Percentiles rank a stretch among this genome's conserved stretches.
Evolutionary conservation across 2,329 filamentous ascomycete species (phyloP).

Genomic region (Ramichloridium luteum): DNA sequence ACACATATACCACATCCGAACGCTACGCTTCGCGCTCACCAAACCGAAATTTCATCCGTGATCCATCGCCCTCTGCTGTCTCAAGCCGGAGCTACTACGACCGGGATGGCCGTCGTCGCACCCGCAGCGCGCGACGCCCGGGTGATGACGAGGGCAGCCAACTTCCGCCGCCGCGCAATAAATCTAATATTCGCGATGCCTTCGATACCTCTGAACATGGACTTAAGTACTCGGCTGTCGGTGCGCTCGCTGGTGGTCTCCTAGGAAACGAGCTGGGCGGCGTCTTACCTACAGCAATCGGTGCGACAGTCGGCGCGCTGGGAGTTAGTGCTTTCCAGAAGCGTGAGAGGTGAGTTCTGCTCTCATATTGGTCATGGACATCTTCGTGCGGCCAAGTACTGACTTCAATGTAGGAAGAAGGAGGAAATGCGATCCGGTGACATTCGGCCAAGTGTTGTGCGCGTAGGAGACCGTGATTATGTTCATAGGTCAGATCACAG

Average conservation of each 20-base stretch:
- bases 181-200: slow-evolving; percentile 15
- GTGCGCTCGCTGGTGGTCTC: slow-evolving; percentile 21
- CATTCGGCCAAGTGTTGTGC: too few species aligned
- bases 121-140: slow-evolving; percentile 11
- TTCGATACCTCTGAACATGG: slow-evolving; percentile 19
- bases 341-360: slow-evolving; percentile 19
- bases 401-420: slow-evolving; percentile 8
- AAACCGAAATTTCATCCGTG: not conserved
- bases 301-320: slow-evolving; percentile 18
- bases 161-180: slow-evolving; percentile 14
- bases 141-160: slow-evolving; percentile 6
- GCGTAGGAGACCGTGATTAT: too few species aligned
- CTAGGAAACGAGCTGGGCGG: slow-evolving; percentile 19
- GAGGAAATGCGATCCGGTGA: slow-evolving; percentile 5
- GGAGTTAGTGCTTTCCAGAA: slow-evolving; percentile 21
- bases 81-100: slow-evolving; percentile 5
- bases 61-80: not conserved
- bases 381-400: slow-evolving; percentile 2
- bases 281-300: slow-evolving; percentile 15
- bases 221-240: slow-evolving; percentile 17
- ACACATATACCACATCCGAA: too few species aligned
- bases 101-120: slow-evolving; percentile 5
- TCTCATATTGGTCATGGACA: slow-evolving; percentile 2
- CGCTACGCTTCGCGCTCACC: too few species aligned
- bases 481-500: too few species aligned